phyloP scores from a whole-genome alignment of 2,329 filamentous ascomycete genomes.

The Beauveria medogensis region DNA sequence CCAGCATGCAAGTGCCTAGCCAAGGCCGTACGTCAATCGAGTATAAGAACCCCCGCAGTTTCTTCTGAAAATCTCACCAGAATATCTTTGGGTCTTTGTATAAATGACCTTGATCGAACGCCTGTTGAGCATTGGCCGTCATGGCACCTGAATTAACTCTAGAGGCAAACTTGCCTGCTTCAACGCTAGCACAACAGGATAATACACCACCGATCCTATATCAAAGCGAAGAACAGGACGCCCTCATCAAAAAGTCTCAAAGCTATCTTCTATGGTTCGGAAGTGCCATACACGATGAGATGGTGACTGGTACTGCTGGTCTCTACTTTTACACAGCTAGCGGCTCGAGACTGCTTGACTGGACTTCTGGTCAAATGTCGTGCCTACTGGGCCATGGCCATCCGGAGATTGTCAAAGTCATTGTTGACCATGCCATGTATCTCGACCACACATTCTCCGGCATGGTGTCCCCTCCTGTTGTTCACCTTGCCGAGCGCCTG shows the following conservation, averaged over 20 bases:
- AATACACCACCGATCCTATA: slow-evolving; percentile 16
- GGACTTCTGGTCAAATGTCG: slow-evolving; percentile 54
- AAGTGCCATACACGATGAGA: slow-evolving; percentile 20
- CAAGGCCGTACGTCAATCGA: background rate
- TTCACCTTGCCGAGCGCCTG: slow-evolving; percentile 44
- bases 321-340: slow-evolving; percentile 37
- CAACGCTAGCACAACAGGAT: slow-evolving; percentile 3
- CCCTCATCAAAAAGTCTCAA: slow-evolving; percentile 17
- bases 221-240: slow-evolving; percentile 14
- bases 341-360: slow-evolving; percentile 44
- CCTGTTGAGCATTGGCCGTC: background rate
- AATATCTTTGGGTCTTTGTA: no score
- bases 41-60: background rate
- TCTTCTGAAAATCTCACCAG: background rate
- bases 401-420: slow-evolving; percentile 47
- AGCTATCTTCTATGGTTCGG: slow-evolving; percentile 21
- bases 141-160: slow-evolving; percentile 17
- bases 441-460: slow-evolving; percentile 52
- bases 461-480: slow-evolving; percentile 50
- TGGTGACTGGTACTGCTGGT: slow-evolving; percentile 36
- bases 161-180: background rate
- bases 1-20: background rate
- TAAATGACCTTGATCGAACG: background rate
- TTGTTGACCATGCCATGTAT: slow-evolving; percentile 37
- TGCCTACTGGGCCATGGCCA: slow-evolving; percentile 51